Evolutionary conservation across 352 stramenopile species (phyloP).

Genomic region (Saprolegnia diclina): DNA sequence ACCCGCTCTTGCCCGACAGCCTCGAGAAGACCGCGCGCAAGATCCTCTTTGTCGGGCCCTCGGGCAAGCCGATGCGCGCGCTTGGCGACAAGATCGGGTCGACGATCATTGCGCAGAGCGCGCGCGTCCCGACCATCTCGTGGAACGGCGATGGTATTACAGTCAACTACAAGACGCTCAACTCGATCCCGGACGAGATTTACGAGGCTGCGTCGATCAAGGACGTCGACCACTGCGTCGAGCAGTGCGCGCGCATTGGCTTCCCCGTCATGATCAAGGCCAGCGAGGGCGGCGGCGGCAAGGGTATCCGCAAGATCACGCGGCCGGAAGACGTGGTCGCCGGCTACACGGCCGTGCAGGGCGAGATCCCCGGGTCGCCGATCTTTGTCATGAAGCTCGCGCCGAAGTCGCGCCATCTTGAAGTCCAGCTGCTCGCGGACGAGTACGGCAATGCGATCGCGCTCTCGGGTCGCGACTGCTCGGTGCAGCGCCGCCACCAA

Average conservation of each 20-base stretch:
- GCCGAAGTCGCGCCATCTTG: constrained; percentile 95
- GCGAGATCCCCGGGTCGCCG: constrained; percentile 97
- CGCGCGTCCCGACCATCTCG: constrained; percentile 97
- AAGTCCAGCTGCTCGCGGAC: constrained; percentile 99
- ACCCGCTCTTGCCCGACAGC: constrained; percentile 94
- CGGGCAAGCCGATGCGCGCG: constrained; percentile 96
- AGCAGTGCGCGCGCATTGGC: constrained; percentile 93
- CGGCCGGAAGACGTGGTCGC: constrained; percentile 87
- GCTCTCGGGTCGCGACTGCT: constrained; percentile 98
- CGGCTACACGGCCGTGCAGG: constrained; percentile 95
- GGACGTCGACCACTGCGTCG: constrained; percentile 88
- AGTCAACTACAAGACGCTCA: constrained; percentile 84
- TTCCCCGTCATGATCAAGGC: constrained; percentile 99
- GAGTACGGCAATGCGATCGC: constrained; percentile 98
- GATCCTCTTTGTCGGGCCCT: constrained; percentile 98
- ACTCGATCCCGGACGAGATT: constrained; percentile 89
- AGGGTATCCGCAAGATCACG: constrained; percentile 97
- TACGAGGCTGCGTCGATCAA: constrained; percentile 93
- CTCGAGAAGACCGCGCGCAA: constrained; percentile 85
- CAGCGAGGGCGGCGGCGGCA: constrained; percentile 97
- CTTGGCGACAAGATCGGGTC: constrained; percentile 99
- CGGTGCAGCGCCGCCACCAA: constrained; percentile 98
- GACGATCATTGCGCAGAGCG: constrained; percentile 99
- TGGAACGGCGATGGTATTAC: constrained; percentile 97
- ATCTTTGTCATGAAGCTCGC: constrained; percentile 99